These are phyloP conservation scores for Lentinus brumalis DNA, from an alignment of 768 basidiomycete genomes.

Conservation along the genomic window DNA sequence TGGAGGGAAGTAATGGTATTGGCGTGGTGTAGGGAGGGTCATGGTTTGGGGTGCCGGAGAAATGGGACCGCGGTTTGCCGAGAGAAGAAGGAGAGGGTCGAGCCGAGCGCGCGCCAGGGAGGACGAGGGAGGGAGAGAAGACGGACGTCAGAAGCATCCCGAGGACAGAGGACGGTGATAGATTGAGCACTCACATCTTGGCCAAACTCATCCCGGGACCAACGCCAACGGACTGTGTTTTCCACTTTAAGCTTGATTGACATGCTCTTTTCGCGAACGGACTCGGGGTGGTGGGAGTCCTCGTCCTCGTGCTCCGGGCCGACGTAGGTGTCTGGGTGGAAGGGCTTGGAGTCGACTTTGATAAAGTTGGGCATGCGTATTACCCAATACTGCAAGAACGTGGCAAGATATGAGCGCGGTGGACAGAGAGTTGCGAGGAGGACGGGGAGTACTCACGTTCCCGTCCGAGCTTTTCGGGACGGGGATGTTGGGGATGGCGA, in stretches of 20 bases:
- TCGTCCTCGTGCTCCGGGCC: constrained; percentile 81
- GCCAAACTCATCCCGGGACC: constrained; percentile 77
- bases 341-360: constrained; percentile 86
- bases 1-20: constrained; percentile 33
- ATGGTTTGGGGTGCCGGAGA: not conserved
- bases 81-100: not conserved
- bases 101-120: not conserved
- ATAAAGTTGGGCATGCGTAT: constrained; percentile 94
- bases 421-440: not conserved
- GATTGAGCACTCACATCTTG: constrained; percentile 62
- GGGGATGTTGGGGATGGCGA: constrained; percentile 86
- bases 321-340: constrained; percentile 82
- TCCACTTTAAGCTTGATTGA: constrained; percentile 86
- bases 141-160: not conserved
- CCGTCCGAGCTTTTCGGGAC: constrained; percentile 79
- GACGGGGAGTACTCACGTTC: constrained; percentile 53
- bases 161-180: not conserved
- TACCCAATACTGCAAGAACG: constrained; percentile 72
- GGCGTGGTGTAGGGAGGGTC: not conserved
- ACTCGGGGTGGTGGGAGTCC: constrained; percentile 57
- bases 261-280: constrained; percentile 77
- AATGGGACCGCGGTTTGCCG: not conserved
- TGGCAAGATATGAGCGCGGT: not conserved
- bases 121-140: not conserved
- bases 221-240: constrained; percentile 95